Conservation (phyloP, 2,329 filamentous ascomycete genomes). For the Byssoonygena ceratinophila region DNA sequence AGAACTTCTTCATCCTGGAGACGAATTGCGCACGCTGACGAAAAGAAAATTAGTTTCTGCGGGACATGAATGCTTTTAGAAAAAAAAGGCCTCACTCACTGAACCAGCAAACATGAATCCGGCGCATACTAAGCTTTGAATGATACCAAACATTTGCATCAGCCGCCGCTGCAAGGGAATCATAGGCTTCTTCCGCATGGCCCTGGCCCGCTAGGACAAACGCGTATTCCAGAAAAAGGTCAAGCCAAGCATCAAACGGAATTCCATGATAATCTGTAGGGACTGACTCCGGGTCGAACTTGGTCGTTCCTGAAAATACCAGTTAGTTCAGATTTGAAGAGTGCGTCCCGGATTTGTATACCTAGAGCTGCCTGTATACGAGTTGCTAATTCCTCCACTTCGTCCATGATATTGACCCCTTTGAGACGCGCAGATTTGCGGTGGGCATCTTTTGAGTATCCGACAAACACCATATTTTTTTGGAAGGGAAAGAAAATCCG, state of each 20-base stretch:
- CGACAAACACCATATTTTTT: conserved; percentile 42
- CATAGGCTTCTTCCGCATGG: conserved; percentile 62
- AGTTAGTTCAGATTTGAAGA: not conserved
- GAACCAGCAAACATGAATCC: conserved; percentile 69
- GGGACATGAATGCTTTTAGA: not conserved
- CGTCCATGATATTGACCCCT: conserved; percentile 31
- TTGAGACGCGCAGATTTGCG: conserved; percentile 30
- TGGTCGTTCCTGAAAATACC: conserved; percentile 10
- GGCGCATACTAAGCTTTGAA: conserved; percentile 54
- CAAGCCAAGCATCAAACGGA: conserved; percentile 73
- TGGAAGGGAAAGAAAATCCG: conserved; percentile 49
- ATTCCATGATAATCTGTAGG: conserved; percentile 62
- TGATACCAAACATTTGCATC: conserved; percentile 76
- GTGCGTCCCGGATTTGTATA: conserved; percentile 17
- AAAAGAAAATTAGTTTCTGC: conserved; percentile 14
- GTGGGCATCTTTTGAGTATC: conserved; percentile 36
- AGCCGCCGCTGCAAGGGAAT: conserved; percentile 64
- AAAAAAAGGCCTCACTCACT: conserved; percentile 38
- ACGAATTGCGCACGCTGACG: conserved; percentile 64
- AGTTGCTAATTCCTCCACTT: conserved; percentile 36
- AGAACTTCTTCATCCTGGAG: conserved; percentile 67
- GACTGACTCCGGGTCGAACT: conserved; percentile 21
- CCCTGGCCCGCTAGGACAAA: conserved; percentile 60
- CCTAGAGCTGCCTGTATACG: conserved; percentile 36
- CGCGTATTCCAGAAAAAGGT: conserved; percentile 80